phyloP scores from a whole-genome alignment of 2,329 filamentous ascomycete species.

The Laburnicola sp. region DNA sequence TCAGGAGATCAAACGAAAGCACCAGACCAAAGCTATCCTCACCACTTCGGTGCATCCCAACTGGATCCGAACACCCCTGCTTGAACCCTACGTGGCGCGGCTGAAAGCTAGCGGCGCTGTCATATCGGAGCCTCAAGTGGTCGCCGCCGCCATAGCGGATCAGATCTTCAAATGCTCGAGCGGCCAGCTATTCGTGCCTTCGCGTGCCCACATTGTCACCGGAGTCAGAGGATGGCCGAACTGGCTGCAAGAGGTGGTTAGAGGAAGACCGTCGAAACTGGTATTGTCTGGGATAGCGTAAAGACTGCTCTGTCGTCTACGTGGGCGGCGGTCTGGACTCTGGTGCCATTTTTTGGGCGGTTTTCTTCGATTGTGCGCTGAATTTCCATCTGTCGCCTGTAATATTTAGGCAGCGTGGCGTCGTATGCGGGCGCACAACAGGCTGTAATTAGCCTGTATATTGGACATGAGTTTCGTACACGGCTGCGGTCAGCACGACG shows the following conservation, averaged over 20 bases:
- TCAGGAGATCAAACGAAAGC: constrained; percentile 45
- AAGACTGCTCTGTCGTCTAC: not conserved
- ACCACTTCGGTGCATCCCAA: constrained; percentile 50
- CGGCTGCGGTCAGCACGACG: constrained; percentile 3
- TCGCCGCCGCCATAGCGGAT: constrained; percentile 48
- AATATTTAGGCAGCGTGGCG: not conserved
- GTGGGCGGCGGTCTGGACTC: not conserved
- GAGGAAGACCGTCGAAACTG: constrained; percentile 23
- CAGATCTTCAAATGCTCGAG: constrained; percentile 46
- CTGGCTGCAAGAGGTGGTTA: constrained; percentile 52
- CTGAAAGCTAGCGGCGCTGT: constrained; percentile 34
- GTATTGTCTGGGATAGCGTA: constrained; percentile 18
- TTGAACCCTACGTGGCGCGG: constrained; percentile 34
- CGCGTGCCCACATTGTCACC: constrained; percentile 20
- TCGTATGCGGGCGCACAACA: not conserved
- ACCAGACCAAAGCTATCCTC: constrained; percentile 47
- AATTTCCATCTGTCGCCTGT: not conserved
- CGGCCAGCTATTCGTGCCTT: constrained; percentile 48
- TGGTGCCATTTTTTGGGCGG: too few relatives aligned
- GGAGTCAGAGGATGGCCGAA: constrained; percentile 51
- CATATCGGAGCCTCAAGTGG: constrained; percentile 45
- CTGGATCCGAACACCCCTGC: constrained; percentile 48
- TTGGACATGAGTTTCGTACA: not conserved
- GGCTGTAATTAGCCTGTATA: not conserved
- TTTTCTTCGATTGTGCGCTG: not conserved